Conservation (phyloP, 2,329 filamentous ascomycete species). For the Pezicula carpinea region DNA sequence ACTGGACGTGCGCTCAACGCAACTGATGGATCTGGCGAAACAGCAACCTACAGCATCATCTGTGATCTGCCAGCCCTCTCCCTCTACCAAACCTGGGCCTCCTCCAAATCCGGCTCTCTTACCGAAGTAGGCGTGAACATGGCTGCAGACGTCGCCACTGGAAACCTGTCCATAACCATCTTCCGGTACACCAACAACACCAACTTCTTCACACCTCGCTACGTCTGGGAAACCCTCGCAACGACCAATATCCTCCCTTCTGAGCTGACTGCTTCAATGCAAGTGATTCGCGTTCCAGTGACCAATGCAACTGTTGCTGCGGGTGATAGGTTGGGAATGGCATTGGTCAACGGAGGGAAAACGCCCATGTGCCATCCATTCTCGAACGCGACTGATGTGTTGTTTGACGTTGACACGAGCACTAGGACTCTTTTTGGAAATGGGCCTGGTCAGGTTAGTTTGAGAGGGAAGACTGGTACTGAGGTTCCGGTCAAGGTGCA, state of each 20-base stretch:
- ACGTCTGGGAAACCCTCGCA: constrained; percentile 18
- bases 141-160: constrained; percentile 10
- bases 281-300: constrained; percentile 7
- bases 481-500: constrained; percentile 7
- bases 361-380: constrained; percentile 15
- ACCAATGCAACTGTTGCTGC: constrained; percentile 5
- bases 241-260: constrained; percentile 5
- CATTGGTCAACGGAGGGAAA: constrained; percentile 10
- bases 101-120: constrained; percentile 13
- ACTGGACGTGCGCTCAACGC: constrained; percentile 5
- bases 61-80: constrained; percentile 15
- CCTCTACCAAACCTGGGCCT: constrained; percentile 19
- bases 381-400: background rate
- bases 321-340: constrained; percentile 17
- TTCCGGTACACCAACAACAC: constrained; percentile 18
- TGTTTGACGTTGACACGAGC: constrained; percentile 1
- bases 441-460: constrained; percentile 13
- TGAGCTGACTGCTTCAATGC: constrained; percentile 5
- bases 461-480: constrained; percentile 8
- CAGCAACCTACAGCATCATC: constrained; percentile 4
- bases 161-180: constrained; percentile 11
- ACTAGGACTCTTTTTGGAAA: constrained; percentile 15
- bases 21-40: constrained; percentile 14
- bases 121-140: constrained; percentile 15
- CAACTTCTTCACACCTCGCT: constrained; percentile 17